phyloP scores from a whole-genome alignment of 306 rosid species.

The Lathyrus aphaca region DNA sequence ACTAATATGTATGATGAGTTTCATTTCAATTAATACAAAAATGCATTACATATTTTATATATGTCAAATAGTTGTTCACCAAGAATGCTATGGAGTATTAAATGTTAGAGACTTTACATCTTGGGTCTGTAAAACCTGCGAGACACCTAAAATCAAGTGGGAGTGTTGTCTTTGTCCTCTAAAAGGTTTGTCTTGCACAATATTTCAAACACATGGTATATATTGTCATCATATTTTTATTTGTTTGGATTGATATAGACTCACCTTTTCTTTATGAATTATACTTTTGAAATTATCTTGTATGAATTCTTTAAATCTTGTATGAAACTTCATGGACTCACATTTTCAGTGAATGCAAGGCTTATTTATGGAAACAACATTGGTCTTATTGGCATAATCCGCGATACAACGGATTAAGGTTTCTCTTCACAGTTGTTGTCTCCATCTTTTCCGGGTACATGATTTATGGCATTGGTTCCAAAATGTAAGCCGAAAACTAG shows the following conservation, averaged over 20 bases:
- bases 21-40: slow-evolving; percentile 21
- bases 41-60: slow-evolving; percentile 49
- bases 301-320: slow-evolving; percentile 7
- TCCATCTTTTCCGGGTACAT: no score
- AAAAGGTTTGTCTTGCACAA: slow-evolving; percentile 61
- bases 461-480: no score
- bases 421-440: no score
- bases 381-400: no score
- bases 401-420: no score
- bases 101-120: slow-evolving; percentile 89
- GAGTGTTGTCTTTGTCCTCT: slow-evolving; percentile 99
- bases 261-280: not conserved
- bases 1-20: slow-evolving; percentile 8
- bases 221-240: slow-evolving; percentile 23
- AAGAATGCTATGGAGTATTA: slow-evolving; percentile 99
- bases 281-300: not conserved
- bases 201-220: slow-evolving; percentile 29
- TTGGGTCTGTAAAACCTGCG: slow-evolving; percentile 99
- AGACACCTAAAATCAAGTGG: slow-evolving; percentile 80
- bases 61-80: slow-evolving; percentile 99
- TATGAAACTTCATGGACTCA: no score
- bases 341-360: no score
- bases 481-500: no score
- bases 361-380: no score
- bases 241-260: slow-evolving; percentile 26